Conservation (phyloP, 2,329 filamentous ascomycete genomes). For the Lachnellula cervina region DNA sequence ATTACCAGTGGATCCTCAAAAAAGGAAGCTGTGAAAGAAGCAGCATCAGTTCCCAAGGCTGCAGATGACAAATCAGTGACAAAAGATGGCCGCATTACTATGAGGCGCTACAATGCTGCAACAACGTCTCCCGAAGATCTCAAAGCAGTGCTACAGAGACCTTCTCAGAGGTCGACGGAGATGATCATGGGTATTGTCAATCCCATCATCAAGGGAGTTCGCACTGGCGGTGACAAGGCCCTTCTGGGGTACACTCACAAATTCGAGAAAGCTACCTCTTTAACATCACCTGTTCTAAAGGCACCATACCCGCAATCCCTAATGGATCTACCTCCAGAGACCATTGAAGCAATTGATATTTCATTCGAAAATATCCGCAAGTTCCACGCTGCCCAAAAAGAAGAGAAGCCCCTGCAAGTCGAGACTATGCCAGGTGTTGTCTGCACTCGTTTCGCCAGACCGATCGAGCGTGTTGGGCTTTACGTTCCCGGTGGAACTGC, state of each 20-base stretch:
- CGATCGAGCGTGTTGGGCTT: slow-evolving; percentile 92
- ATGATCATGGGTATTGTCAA: slow-evolving; percentile 85
- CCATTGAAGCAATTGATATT: slow-evolving; percentile 84
- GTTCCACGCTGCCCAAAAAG: slow-evolving; percentile 89
- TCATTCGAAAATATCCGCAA: slow-evolving; percentile 92
- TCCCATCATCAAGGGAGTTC: slow-evolving; percentile 88
- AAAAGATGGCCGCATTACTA: slow-evolving; percentile 61
- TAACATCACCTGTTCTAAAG: slow-evolving; percentile 82
- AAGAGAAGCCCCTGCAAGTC: slow-evolving; percentile 74
- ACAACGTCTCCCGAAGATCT: slow-evolving; percentile 62
- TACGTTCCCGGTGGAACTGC: slow-evolving; percentile 96
- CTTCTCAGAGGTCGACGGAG: slow-evolving; percentile 92
- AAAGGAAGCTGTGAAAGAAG: slow-evolving; percentile 43
- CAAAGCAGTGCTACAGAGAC: slow-evolving; percentile 71
- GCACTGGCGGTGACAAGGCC: slow-evolving; percentile 76
- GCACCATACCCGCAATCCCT: slow-evolving; percentile 81
- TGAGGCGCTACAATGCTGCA: slow-evolving; percentile 72
- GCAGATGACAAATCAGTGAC: slow-evolving; percentile 46
- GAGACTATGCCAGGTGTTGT: slow-evolving; percentile 98
- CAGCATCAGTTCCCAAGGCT: slow-evolving; percentile 44
- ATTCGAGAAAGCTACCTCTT: slow-evolving; percentile 90
- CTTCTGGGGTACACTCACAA: slow-evolving; percentile 93
- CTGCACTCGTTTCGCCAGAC: slow-evolving; percentile 86
- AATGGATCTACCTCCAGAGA: slow-evolving; percentile 81
- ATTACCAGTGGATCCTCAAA: slow-evolving; percentile 40